Evolutionary conservation across 352 stramenopile species (phyloP), one percentile per base, ranked within the genome.

Genomic region (Hyaloperonospora brassicae): DNA sequence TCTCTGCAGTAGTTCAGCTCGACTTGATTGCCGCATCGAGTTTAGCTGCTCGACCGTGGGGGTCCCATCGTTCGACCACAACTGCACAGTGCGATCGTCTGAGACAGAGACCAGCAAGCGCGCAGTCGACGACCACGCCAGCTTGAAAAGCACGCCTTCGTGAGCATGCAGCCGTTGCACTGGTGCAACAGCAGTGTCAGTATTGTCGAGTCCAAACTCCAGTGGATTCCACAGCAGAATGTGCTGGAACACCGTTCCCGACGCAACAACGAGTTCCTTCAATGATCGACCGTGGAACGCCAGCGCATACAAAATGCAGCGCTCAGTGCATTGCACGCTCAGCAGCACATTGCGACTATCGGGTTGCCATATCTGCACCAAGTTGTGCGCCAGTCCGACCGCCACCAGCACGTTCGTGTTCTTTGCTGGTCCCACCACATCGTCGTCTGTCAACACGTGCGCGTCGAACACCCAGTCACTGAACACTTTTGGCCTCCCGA

Each of bases 401-500:
- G 75, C 84, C 31, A 83, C 61, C 12, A 64, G 41, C 5, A 73
- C 64, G 38, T 74, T 70, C 11, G 43, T 44, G 21, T 50, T 50
- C 14, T 59, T 25, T 10, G 17, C n/a, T 7, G 50, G 23, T 9
- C 61, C 47, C 31, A 79, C 44, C 11, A 42, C 4, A 42, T 42
- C 36, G 7, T 67, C 59, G 11, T 39, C 40, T 8, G 72, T 66
- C 30, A 92, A 58, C 38, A 92, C 58, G 31, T 81, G 79, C 52
- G 81, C 79, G 58, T 92, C 83, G 21, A 92, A 87, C 34, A 95
- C 77, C 84, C 83, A 93, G 57, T 95, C 80, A n/a, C 67, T 62
- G 61, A 86, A 89, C 27, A 78, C 70, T 57, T 84, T 86, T 17
- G 68, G 55, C 44, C 69, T 77, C 43, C 73, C 72, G 17, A 86